These are phyloP conservation scores for Xylaria digitata DNA, from an alignment of 2,329 filamentous ascomycete genomes.

Conservation along the genomic window DNA sequence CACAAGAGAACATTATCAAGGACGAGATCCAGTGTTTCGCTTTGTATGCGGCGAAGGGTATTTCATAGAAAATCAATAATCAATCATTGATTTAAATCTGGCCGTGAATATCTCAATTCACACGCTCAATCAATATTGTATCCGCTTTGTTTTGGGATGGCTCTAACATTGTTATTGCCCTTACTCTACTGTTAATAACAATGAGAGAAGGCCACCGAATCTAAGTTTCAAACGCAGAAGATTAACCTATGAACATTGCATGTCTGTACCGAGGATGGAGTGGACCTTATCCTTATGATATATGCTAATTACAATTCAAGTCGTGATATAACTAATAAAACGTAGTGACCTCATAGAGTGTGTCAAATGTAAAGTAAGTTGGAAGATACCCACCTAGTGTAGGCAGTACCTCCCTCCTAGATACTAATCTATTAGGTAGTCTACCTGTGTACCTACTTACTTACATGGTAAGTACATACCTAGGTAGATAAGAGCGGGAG, in stretches of 20 bases:
- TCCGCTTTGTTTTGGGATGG: background rate
- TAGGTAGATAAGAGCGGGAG: background rate
- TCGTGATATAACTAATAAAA: background rate
- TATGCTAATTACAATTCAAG: background rate
- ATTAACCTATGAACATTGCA: background rate
- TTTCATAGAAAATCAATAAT: conserved; percentile 13
- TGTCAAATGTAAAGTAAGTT: background rate
- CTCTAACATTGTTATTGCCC: background rate
- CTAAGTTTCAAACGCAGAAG: background rate
- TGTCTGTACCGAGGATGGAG: too few species aligned
- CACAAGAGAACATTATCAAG: background rate
- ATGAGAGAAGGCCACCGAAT: background rate
- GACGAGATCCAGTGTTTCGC: background rate
- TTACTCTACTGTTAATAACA: background rate
- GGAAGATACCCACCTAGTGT: too few species aligned
- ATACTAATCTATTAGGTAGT: too few species aligned
- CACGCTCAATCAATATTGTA: background rate
- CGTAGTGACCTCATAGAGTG: background rate
- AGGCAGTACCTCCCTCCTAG: too few species aligned
- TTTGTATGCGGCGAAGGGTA: background rate
- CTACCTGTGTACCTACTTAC: too few species aligned
- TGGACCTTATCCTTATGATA: background rate
- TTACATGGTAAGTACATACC: background rate
- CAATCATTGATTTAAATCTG: background rate
- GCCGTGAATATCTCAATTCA: background rate